A percentile compares a stretch with the other conserved stretches of the same genome.
Evolutionary conservation across 2,329 filamentous ascomycete genomes (phyloP).

Genomic region (Diaporthe aspalathi): DNA sequence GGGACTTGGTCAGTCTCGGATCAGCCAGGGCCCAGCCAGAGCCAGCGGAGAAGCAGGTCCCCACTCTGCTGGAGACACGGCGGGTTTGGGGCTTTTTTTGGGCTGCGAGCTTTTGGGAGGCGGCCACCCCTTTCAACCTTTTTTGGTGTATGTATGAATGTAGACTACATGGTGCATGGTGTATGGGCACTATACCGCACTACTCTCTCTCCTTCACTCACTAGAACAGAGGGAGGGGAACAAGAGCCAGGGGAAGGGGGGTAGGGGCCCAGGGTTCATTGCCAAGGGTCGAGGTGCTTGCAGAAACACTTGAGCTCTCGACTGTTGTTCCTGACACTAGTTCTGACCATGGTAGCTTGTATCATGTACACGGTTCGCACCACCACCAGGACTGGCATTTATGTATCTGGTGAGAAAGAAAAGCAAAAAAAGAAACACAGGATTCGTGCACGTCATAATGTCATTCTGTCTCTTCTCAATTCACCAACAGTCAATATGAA

Average conservation of each 20-base stretch:
- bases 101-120: slow-evolving; percentile 3
- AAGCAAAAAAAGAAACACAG: background rate
- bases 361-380: background rate
- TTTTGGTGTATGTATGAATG: too few species aligned
- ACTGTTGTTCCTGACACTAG: slow-evolving; percentile 10
- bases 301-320: background rate
- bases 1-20: slow-evolving; percentile 32
- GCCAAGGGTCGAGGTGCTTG: slow-evolving; percentile 16
- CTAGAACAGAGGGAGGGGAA: too few species aligned
- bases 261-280: slow-evolving; percentile 13
- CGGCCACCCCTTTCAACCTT: slow-evolving; percentile 11
- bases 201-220: too few species aligned
- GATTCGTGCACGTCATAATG: background rate
- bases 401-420: background rate
- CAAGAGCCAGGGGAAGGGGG: slow-evolving; percentile 19
- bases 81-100: slow-evolving; percentile 1
- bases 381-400: background rate
- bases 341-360: too few species aligned
- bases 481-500: slow-evolving; percentile 11
- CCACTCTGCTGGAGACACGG: slow-evolving; percentile 23
- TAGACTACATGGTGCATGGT: too few species aligned
- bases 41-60: slow-evolving; percentile 23
- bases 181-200: too few species aligned
- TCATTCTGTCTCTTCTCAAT: background rate
- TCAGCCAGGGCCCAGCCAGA: slow-evolving; percentile 32